Evolutionary conservation across 176 grass and related monocot genomes (phyloP), one percentile per base, ranked within the genome.

Genomic region (Guadua angustifolia): DNA sequence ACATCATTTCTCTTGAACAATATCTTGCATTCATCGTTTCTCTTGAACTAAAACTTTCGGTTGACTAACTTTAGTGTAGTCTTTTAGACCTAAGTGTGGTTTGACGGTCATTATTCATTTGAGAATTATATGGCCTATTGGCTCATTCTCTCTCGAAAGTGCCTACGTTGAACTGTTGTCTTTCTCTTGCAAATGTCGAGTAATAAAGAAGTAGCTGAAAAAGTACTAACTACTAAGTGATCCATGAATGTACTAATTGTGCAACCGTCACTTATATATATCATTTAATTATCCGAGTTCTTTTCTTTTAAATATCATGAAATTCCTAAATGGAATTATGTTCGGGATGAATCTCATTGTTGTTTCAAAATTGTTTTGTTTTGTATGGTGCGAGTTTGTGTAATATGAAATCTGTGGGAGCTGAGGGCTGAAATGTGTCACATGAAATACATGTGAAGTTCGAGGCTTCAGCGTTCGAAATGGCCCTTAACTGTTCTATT

Each of bases 91-190:
- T 15, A 25, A 52, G 7, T 19, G 11, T 71, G 21, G 45, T 51
- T 52, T 74, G 15, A 12, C 38, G 40, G 26, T n/a, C 24, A 24
- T 24, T 44, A 7, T 56, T 64, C 18, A 66, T n/a, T 38, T 74
- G 1, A 29, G 5, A 72, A 13, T 43, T 29, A 33, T 33, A 52
- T 9, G 49, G 49, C 22, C 13, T 25, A 70, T 13, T 9, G 1
- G 15, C 12, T 7, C 7, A 38, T 68, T 22, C 66, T 62, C 22
- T 72, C 68, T n/a, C 42, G 32, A 33, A 86, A 86, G 29, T 65
- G 53, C 25, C 70, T 61, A 15, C 25, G 14, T 46, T 52, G 18
- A 50, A 47, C 8, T 70, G 32, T 21, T n/a, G 25, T 5, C 29
- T 60, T 85, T 57, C 11, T 69, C 39, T 70, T 45, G 36, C 51